A percentile compares a stretch with the other conserved stretches of the same genome.
These are phyloP conservation scores for Hippophae tibetana DNA, from an alignment of 306 rosid species.

Conservation along the genomic window DNA sequence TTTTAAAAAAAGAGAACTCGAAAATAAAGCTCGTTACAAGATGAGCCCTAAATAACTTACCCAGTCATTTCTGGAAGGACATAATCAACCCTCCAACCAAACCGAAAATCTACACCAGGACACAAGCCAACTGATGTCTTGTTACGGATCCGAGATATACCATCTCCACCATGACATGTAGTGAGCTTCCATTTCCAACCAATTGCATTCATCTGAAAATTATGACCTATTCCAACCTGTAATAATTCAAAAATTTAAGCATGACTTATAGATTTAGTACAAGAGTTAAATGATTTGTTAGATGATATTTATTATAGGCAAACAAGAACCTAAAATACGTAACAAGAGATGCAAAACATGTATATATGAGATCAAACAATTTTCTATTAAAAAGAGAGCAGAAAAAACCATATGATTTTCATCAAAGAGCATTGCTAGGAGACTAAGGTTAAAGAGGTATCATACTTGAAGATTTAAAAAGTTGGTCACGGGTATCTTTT, in stretches of 20 bases:
- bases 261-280: background rate
- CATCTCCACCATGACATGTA: conserved; percentile 92
- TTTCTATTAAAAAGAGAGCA: background rate
- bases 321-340: conserved; percentile 5
- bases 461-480: conserved; percentile 83
- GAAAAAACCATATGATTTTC: too few species aligned
- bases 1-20: too few species aligned
- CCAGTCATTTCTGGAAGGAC: conserved; percentile 89
- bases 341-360: background rate
- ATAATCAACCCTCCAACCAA: conserved; percentile 93
- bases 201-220: conserved; percentile 69
- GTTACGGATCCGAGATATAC: conserved; percentile 67
- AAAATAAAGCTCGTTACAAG: too few species aligned
- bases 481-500: conserved; percentile 75
- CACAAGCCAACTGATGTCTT: conserved; percentile 67
- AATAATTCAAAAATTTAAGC: conserved; percentile 16
- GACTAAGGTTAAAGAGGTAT: conserved; percentile 4
- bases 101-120: conserved; percentile 79
- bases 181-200: conserved; percentile 98
- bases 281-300: background rate
- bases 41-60: conserved; percentile 31
- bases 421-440: background rate
- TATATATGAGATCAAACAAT: background rate
- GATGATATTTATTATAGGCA: background rate
- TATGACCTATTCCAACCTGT: conserved; percentile 89